A percentile compares a stretch with the other conserved stretches of the same genome.
phyloP scores from a whole-genome alignment of 2,329 filamentous ascomycete genomes.

The Phialophora verrucosa region DNA sequence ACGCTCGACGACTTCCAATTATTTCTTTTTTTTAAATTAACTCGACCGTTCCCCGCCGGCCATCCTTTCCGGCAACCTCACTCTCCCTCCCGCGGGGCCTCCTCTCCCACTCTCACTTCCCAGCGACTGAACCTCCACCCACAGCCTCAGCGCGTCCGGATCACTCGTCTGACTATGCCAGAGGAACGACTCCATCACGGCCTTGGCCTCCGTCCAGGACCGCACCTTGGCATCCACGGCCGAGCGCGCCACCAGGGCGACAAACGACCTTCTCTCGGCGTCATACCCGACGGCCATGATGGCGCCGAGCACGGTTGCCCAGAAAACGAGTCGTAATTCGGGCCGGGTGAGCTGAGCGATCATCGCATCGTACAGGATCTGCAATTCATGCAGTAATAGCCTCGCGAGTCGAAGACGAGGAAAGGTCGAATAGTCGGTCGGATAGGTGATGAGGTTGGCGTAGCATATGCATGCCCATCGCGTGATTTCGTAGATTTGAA shows the following conservation, averaged over 20 bases:
- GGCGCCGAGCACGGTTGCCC: neutral
- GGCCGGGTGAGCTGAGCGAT: neutral
- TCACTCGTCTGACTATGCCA: neutral
- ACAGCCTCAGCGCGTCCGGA: conserved; percentile 2
- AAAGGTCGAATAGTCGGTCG: neutral
- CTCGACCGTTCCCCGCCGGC: neutral
- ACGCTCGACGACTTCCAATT: no score
- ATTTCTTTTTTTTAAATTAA: no score
- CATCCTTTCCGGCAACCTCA: neutral
- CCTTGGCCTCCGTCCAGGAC: neutral
- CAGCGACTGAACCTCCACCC: neutral
- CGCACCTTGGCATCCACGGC: neutral
- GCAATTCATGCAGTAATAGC: neutral
- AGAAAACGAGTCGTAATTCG: neutral
- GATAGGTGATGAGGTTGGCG: conserved; percentile 1
- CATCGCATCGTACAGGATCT: neutral
- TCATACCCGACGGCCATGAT: neutral
- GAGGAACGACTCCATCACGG: neutral
- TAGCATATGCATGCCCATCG: conserved; percentile 2
- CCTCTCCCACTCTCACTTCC: no score
- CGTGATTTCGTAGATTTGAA: conserved; percentile 1
- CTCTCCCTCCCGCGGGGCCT: neutral
- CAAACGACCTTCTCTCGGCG: neutral
- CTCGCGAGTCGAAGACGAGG: neutral
- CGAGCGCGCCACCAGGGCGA: neutral